Percentiles rank a stretch among this genome's conserved stretches.
phyloP scores from a whole-genome alignment of 371 early-diverging fungal species.

The Circinella umbellata region DNA sequence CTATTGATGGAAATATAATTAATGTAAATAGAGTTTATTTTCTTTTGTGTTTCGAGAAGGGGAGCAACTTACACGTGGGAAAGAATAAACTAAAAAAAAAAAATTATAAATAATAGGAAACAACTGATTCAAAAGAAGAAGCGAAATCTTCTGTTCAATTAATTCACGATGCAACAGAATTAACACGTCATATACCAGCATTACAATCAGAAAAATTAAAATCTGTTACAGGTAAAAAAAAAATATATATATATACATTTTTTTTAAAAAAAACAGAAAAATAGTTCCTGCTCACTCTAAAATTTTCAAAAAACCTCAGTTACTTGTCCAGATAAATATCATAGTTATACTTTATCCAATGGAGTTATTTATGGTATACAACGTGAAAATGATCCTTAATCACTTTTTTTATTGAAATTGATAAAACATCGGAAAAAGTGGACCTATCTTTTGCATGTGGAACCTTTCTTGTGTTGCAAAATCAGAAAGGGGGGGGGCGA shows the following conservation, averaged over 20 bases:
- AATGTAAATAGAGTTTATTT: neutral
- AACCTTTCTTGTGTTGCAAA: too few relatives aligned
- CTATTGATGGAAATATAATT: neutral
- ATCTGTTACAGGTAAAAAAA: constrained; percentile 1
- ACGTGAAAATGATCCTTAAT: neutral
- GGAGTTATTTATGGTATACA: neutral
- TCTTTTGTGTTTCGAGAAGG: neutral
- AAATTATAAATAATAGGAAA: neutral
- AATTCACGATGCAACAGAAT: constrained; percentile 6
- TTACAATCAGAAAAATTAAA: neutral
- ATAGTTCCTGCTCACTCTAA: too few relatives aligned
- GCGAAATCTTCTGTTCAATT: neutral
- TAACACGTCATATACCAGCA: neutral
- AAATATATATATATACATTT: neutral
- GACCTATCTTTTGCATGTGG: too few relatives aligned
- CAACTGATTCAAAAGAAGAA: neutral
- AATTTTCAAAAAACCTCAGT: neutral
- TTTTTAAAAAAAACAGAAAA: neutral
- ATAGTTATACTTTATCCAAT: neutral
- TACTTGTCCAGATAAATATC: constrained; percentile 1
- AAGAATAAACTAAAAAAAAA: too few relatives aligned
- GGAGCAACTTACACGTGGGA: too few relatives aligned
- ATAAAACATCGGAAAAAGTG: neutral
- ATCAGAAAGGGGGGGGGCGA: neutral
- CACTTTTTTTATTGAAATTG: neutral